Base-by-base conservation (phyloP, 331 rosid species). In the Malus hybrid region DNA sequence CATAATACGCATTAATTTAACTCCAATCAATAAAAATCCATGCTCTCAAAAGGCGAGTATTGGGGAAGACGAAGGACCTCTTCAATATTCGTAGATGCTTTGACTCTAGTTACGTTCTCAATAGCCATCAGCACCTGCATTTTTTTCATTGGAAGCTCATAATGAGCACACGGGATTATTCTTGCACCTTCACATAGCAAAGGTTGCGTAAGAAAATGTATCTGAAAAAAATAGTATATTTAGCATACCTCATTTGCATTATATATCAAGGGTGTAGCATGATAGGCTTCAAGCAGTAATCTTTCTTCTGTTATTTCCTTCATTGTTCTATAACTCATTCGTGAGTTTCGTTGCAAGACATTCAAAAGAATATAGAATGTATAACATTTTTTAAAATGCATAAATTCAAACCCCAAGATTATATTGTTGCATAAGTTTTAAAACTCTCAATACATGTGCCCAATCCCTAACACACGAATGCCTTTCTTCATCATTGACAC, bases 41-140 rank as follows among this genome's bases (percentile, higher is more conserved):
- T 34, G 6, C 39, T 34, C 6, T 34, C 39, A 34, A 34, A 34
- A 6, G 9, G 39, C 10, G 10, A 34, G 10, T 34, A 6, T 34
- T 34, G 39, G 6, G 39, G 39, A 34, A 34, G 39, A 34, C 39
- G 34, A 32, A 32, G 6, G 34, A 32, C 6, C 6, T 32, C 34
- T 32, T 32, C 34, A 32, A 32, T 32, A 32, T 32, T 32, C 34
- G 34, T 1, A 32, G 34, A 32, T 32, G 6, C 34, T 32, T 32
- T 1, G 34, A 32, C 34, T 1, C 60, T 90, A 20, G 84, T 80
- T 55, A 93, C 92, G 48, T 84, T 87, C 72, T 85, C 84, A 19
- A 92, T 83, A 5, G 96, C 97, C 83, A 84, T 74, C 88, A 85
- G 86, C 72, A 87, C 92, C 99, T 94, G 88, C 80, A 34, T 34